Evolutionary conservation across 768 basidiomycete genomes (phyloP), one percentile per base, ranked within the genome.

Genomic region (Pholiota conissans): DNA sequence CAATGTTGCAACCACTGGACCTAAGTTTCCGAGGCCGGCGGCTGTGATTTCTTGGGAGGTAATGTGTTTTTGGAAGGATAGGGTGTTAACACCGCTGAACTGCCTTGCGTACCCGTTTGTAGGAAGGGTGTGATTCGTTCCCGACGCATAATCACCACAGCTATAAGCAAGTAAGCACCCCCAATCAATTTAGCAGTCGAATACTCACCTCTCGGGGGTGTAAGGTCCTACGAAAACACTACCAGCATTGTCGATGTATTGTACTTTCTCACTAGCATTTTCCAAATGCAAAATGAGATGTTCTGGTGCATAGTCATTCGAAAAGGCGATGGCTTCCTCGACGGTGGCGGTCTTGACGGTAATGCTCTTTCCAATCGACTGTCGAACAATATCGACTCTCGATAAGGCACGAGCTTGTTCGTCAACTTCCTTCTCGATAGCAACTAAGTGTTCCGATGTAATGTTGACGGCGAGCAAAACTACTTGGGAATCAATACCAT

Each of bases 11-110:
- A 98, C 96, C 11, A 89, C 76, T 10, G 97, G 97, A 3, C 97
- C 97, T 29, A 99, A 79, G 11, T 64, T 75, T 63, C 79, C 78
- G 55, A 99, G 77, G 14, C 97, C 97, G 5, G 80, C 84, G 16
- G 78, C 71, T 9, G 94, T 90, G 22, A 98, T 84, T 70, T 97
- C 91, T 71, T 98, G 97, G 5, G 93, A 95, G 13, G 97, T 99
- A 65, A 98, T 98, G 71, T 98, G 91, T 73, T 99, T 99, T 70
- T 98, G 95, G 89, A 98, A 99, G 1, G 94, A 95, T 8, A 84
- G 78, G 0, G 96, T 98, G 76, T 96, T 98, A 63, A 99, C 97
- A 4, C 97, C 97, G 63, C 95, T 97, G 78, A 95, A 99, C 70
- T 98, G 97, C 49, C 93, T 87, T 22, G 97, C 97, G 71, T 95